phyloP scores from a whole-genome alignment of 129 eudicot species.

The Lactuca sativa region DNA sequence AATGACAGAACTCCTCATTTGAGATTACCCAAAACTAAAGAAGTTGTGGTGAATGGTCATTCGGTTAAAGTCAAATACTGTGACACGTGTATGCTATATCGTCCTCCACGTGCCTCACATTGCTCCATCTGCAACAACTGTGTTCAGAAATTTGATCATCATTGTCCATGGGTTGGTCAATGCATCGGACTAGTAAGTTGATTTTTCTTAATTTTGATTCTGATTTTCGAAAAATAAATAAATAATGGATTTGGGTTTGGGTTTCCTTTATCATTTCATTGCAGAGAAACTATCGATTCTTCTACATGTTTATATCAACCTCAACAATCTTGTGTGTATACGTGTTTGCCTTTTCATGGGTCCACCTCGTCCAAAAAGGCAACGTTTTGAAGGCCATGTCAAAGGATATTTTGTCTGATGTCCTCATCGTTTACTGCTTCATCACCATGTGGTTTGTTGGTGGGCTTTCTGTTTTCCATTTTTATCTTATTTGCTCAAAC shows the following conservation, averaged over 20 bases:
- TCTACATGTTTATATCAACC: constrained; percentile 90
- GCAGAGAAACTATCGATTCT: constrained; percentile 96
- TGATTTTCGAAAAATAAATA: neutral
- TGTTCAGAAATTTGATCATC: constrained; percentile 95
- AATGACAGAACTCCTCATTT: constrained; percentile 70
- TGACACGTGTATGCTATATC: constrained; percentile 90
- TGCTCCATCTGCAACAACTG: constrained; percentile 98
- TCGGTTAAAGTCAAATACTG: constrained; percentile 80
- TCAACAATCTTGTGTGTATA: constrained; percentile 84
- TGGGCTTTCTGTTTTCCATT: constrained; percentile 84
- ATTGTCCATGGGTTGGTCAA: constrained; percentile 99
- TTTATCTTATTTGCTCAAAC: constrained; percentile 80
- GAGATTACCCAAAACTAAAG: constrained; percentile 71
- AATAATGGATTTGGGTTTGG: neutral
- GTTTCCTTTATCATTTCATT: constrained; percentile 20
- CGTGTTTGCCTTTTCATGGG: constrained; percentile 73
- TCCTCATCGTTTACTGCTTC: constrained; percentile 89
- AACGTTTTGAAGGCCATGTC: constrained; percentile 57
- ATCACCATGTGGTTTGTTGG: constrained; percentile 94
- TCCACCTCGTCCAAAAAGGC: constrained; percentile 38
- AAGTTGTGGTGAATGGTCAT: constrained; percentile 74
- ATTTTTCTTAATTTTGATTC: neutral
- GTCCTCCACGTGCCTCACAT: constrained; percentile 97
- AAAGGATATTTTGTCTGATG: constrained; percentile 64
- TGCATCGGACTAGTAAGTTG: constrained; percentile 91